These are phyloP conservation scores for Leccinum rimulosum DNA, from an alignment of 768 basidiomycete genomes.

Conservation along the genomic window DNA sequence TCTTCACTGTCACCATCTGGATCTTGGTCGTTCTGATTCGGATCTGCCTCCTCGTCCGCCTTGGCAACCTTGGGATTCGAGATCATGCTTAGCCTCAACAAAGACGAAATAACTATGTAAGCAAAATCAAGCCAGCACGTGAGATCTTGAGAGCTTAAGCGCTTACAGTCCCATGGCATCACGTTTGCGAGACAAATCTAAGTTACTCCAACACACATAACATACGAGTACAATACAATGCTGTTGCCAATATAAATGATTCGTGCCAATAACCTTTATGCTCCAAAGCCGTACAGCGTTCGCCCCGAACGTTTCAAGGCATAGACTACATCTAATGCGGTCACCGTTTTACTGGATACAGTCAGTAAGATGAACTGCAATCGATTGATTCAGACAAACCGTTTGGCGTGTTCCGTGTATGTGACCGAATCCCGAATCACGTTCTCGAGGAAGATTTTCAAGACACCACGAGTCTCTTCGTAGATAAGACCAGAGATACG, in stretches of 20 bases:
- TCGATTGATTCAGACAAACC: conserved; percentile 26
- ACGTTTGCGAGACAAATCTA: background rate
- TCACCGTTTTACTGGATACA: conserved; percentile 60
- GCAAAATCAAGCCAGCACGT: background rate
- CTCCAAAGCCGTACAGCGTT: conserved; percentile 81
- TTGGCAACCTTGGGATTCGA: conserved; percentile 16
- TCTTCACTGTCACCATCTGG: conserved; percentile 34
- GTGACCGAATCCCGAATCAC: conserved; percentile 86
- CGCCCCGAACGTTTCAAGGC: conserved; percentile 70
- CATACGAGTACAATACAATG: conserved; percentile 9
- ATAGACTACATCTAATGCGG: conserved; percentile 83
- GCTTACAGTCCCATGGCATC: background rate
- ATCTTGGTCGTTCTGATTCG: conserved; percentile 18
- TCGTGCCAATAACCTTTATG: conserved; percentile 30
- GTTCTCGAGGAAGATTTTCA: conserved; percentile 84
- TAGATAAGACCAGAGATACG: conserved; percentile 83
- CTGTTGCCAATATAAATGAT: background rate
- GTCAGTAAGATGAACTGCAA: background rate
- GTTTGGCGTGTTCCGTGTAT: conserved; percentile 90
- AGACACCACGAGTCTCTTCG: conserved; percentile 88
- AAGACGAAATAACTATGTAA: background rate
- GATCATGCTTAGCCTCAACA: conserved; percentile 13
- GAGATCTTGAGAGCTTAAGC: background rate
- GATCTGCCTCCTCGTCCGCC: conserved; percentile 14
- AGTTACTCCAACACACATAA: background rate